Percentiles rank a stretch among this genome's conserved stretches.
Conservation (phyloP, 768 basidiomycete species). For the Rhizopogon vulgaris region DNA sequence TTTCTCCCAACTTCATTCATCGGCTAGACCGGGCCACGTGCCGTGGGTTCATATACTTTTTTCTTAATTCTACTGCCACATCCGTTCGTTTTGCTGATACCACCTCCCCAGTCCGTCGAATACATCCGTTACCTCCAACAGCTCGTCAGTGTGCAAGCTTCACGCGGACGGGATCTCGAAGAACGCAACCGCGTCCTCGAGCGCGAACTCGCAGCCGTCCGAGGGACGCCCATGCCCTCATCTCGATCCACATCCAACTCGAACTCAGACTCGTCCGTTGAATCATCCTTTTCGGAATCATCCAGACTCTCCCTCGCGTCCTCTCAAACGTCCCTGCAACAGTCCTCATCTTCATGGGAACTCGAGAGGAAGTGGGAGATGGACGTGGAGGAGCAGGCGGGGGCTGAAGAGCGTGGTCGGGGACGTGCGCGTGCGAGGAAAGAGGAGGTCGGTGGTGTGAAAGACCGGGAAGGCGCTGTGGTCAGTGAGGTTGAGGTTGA, state of each 20-base stretch:
- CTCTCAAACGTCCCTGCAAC: not conserved
- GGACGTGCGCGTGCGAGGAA: not conserved
- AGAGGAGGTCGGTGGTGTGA: not conserved
- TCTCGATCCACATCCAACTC: not conserved
- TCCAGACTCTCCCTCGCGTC: not conserved
- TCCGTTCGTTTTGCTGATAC: not conserved
- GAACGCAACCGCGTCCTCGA: constrained; percentile 48
- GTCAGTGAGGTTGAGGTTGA: not conserved
- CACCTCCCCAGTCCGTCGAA: constrained; percentile 35
- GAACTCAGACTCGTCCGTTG: not conserved
- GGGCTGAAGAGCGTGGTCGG: not conserved
- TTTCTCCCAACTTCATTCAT: constrained; percentile 2
- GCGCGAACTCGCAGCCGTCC: constrained; percentile 20
- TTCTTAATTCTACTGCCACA: too few relatives aligned
- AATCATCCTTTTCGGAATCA: not conserved
- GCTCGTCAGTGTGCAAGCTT: constrained; percentile 74
- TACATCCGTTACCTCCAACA: constrained; percentile 77
- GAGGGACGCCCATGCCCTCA: constrained; percentile 3
- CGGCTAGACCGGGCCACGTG: too few relatives aligned
- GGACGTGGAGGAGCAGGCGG: not conserved
- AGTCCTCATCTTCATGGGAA: not conserved
- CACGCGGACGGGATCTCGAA: constrained; percentile 74
- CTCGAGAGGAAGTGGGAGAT: not conserved
- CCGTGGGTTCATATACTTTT: too few relatives aligned
- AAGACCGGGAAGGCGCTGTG: not conserved